Conservation (phyloP, 1,284 basidiomycete species). For the Cryptococcus sp. region DNA sequence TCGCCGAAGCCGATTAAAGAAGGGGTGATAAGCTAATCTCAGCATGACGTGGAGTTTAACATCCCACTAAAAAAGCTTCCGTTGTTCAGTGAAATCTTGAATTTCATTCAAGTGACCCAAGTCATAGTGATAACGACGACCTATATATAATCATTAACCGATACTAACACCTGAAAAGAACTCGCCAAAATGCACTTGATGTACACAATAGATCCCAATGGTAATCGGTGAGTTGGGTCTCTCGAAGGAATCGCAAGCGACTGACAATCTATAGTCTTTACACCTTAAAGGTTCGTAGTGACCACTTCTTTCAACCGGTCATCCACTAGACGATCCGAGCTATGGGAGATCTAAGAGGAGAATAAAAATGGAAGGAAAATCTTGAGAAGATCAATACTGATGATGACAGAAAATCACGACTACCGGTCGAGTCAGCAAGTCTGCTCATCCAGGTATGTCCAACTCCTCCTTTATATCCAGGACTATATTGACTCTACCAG, state of each 20-base stretch:
- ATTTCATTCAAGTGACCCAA: too few species aligned
- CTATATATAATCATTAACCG: too few species aligned
- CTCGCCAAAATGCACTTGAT: conserved; percentile 76
- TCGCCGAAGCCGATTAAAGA: too few species aligned
- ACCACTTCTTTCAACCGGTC: not conserved
- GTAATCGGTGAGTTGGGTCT: conserved; percentile 52
- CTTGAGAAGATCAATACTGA: conserved; percentile 4
- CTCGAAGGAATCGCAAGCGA: not conserved
- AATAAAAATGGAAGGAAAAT: too few species aligned
- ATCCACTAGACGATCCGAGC: too few species aligned
- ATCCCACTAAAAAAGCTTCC: not conserved
- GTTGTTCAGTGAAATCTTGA: not conserved
- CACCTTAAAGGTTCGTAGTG: conserved; percentile 74
- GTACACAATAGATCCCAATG: conserved; percentile 76
- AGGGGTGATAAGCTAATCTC: too few species aligned
- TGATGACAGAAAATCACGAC: conserved; percentile 69
- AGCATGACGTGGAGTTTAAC: not conserved
- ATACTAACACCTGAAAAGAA: not conserved
- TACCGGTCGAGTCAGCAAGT: conserved; percentile 77
- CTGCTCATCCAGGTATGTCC: conserved; percentile 81
- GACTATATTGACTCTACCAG: conserved; percentile 48
- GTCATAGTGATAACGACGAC: too few species aligned
- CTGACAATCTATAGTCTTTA: conserved; percentile 59
- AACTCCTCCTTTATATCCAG: not conserved
- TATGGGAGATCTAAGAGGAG: too few species aligned